phyloP scores from a whole-genome alignment of 805 yeast genomes.

The Candida nitratophila region DNA sequence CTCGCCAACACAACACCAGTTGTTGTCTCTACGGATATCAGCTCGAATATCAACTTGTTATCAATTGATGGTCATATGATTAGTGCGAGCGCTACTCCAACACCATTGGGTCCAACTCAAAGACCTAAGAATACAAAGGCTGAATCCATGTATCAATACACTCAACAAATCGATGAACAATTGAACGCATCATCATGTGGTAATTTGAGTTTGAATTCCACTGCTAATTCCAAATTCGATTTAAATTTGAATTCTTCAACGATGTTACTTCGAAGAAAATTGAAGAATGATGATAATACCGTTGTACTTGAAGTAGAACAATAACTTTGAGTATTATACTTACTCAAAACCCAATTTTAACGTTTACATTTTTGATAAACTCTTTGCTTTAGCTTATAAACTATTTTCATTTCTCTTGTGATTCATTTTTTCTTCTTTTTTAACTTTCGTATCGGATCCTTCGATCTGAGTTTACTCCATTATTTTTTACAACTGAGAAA shows the following conservation, averaged over 20 bases:
- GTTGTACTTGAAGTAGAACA: slow-evolving; percentile 75
- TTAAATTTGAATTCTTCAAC: slow-evolving; percentile 60
- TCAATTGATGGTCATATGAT: neutral
- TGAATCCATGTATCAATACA: neutral
- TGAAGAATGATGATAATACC: slow-evolving; percentile 35
- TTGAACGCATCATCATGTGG: neutral
- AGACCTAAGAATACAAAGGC: neutral
- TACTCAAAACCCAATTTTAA: no score
- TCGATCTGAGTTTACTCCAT: no score
- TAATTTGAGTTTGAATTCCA: neutral
- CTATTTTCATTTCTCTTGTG: no score
- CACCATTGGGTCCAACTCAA: neutral
- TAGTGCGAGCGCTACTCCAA: neutral
- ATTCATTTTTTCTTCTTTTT: no score
- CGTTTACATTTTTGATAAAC: no score
- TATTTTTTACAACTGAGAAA: no score
- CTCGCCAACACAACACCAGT: neutral
- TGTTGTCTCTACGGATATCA: neutral
- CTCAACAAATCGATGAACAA: neutral
- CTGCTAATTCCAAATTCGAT: slow-evolving; percentile 32
- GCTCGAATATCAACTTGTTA: neutral
- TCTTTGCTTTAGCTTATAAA: no score
- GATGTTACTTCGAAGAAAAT: slow-evolving; percentile 47
- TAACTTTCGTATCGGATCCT: no score
- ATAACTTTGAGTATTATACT: no score